Base-by-base conservation (phyloP, 2,329 filamentous ascomycete species). In the Xylariaceae sp. region DNA sequence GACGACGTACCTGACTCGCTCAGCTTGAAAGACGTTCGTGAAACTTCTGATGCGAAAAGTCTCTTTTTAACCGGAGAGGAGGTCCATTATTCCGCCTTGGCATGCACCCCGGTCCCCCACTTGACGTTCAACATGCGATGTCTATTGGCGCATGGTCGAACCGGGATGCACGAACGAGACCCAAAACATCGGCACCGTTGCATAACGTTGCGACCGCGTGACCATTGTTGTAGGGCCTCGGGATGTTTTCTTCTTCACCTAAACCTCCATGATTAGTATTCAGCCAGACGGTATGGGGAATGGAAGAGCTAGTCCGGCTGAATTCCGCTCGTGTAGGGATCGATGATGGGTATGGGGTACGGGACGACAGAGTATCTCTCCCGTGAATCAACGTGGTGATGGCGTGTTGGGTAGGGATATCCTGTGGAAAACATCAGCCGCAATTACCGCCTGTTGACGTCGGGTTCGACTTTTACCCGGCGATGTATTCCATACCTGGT, bases 71-170 rank as follows among this genome's bases (percentile, higher is more conserved):
- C 67, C 67, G 49, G 66, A 65, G 55, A 63, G 44, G 51, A 56
- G n/a, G 62, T 55, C 64, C 58, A 65, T 52, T 48, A 35, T 55
- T 68, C 68, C 68, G 68, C 59, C 68, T 70, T 70, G 68, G 68
- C 68, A 47, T n/a, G 5, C 55, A 56, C 42, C 55, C 62, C 55
- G 55, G 51, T 59, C 47, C 17, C 58, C 34, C 48, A 48, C 53
- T 53, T 47, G 49, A 51, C 13, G 34, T 42, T 47, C 23, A 30
- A 50, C 37, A 13, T 1, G 37, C 8, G 0, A 55, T 48, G 34
- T 48, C 51, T 17, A 61, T 61, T 58, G 56, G 58, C 51, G 45
- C 53, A 11, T 52, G 55, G 51, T 53, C 15, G 39, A 35, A 35
- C 4, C 49, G 49, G 8, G 18, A 4, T 50, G 11, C 8, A 18